phyloP scores from a whole-genome alignment of 2,329 filamentous ascomycete species.

The Dactylellina haptotyla region DNA sequence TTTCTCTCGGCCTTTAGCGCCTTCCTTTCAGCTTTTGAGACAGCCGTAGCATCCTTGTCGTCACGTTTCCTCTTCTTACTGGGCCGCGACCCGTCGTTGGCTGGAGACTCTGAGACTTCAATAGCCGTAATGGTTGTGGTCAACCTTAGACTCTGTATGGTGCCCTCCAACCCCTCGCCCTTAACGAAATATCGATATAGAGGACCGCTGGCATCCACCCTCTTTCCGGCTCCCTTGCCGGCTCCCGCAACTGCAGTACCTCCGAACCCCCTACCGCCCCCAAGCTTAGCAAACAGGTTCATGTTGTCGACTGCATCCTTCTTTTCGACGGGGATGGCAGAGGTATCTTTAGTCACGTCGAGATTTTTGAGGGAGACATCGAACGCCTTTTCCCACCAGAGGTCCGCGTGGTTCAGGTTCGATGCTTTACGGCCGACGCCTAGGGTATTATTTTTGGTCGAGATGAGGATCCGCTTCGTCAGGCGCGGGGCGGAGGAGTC shows the following conservation, averaged over 20 bases:
- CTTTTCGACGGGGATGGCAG: constrained; percentile 5
- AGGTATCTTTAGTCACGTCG: constrained; percentile 44
- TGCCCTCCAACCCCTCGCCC: constrained; percentile 41
- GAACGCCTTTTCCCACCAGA: constrained; percentile 54
- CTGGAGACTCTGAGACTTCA: not conserved
- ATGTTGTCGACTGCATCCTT: constrained; percentile 47
- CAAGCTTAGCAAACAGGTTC: constrained; percentile 45
- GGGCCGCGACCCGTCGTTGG: not conserved
- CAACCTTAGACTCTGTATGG: constrained; percentile 8
- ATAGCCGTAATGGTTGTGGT: not conserved
- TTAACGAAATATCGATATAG: constrained; percentile 49
- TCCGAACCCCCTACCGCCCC: constrained; percentile 46
- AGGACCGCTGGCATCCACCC: constrained; percentile 13
- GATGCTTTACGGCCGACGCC: constrained; percentile 51
- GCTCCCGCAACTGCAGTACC: constrained; percentile 9
- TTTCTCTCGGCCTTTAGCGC: constrained; percentile 29
- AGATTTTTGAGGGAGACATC: constrained; percentile 50
- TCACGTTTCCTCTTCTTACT: constrained; percentile 42
- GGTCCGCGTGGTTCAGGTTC: constrained; percentile 50
- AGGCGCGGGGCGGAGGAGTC: constrained; percentile 24
- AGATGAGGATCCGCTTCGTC: constrained; percentile 47
- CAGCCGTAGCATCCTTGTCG: not conserved
- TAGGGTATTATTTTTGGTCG: constrained; percentile 50
- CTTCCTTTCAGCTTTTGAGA: constrained; percentile 30
- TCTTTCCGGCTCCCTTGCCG: not conserved